Conservation (phyloP, 371 early-diverging fungal species). For the Actinomortierella wolfii region DNA sequence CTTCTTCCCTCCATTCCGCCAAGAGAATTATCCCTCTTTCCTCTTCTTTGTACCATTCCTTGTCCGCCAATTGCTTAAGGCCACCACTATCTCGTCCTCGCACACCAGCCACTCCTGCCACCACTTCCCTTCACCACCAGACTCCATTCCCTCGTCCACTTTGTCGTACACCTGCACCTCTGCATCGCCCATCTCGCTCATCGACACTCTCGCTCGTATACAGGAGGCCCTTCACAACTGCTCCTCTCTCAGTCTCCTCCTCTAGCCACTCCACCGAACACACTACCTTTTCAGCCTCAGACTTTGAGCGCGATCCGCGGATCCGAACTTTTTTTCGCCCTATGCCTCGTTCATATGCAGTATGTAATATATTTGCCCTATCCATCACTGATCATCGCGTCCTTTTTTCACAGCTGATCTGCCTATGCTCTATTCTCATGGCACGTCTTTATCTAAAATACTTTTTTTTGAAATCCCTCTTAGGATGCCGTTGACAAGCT, state of each 20-base stretch:
- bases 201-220: background rate
- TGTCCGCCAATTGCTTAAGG: background rate
- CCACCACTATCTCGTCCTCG: background rate
- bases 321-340: constrained; percentile 31
- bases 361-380: background rate
- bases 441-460: background rate
- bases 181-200: background rate
- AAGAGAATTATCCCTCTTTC: background rate
- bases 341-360: constrained; percentile 42
- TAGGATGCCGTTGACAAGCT: constrained; percentile 79
- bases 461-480: background rate
- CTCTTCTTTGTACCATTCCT: constrained; percentile 3
- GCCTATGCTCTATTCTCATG: background rate
- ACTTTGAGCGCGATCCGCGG: constrained; percentile 6
- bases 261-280: background rate
- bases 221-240: background rate
- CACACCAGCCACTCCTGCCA: constrained; percentile 6
- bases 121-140: constrained; percentile 1
- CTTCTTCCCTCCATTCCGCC: no score
- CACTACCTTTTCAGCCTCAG: background rate
- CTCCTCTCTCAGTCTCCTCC: background rate
- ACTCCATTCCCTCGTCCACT: constrained; percentile 8
- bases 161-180: background rate
- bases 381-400: background rate
- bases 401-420: background rate